Percentiles rank a stretch among this genome's conserved stretches.
These are phyloP conservation scores for Alternaria gaisen DNA, from an alignment of 2,329 filamentous ascomycete genomes.

Conservation along the genomic window DNA sequence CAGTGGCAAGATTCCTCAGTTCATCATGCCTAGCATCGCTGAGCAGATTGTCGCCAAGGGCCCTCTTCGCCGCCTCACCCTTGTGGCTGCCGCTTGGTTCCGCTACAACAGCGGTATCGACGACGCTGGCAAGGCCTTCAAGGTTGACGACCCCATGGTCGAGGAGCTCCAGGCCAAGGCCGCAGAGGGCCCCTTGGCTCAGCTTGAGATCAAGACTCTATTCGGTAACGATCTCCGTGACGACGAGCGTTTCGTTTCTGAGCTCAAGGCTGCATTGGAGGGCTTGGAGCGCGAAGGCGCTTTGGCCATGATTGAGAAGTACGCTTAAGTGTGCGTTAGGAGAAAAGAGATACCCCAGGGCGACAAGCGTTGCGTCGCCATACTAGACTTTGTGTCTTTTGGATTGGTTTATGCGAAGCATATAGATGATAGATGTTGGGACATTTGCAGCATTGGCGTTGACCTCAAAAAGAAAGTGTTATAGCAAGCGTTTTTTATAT, in stretches of 20 bases:
- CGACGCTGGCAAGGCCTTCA: constrained; percentile 34
- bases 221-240: constrained; percentile 41
- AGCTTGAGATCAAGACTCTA: constrained; percentile 24
- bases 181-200: constrained; percentile 23
- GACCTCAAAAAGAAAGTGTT: constrained; percentile 3
- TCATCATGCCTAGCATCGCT: constrained; percentile 42
- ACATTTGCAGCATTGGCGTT: background rate
- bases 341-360: background rate
- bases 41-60: constrained; percentile 39
- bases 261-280: constrained; percentile 35
- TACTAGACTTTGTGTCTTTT: background rate
- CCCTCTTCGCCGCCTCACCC: constrained; percentile 35
- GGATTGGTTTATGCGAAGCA: background rate
- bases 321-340: constrained; percentile 12
- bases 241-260: constrained; percentile 38
- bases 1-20: constrained; percentile 41
- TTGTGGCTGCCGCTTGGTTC: constrained; percentile 40
- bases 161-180: constrained; percentile 36
- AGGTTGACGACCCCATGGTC: constrained; percentile 38
- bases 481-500: constrained; percentile 1
- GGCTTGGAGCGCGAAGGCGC: constrained; percentile 32
- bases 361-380: background rate
- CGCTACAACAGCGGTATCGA: constrained; percentile 37
- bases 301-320: constrained; percentile 32
- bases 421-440: constrained; percentile 5